Conservation (phyloP, 495 filamentous ascomycete genomes). For the Ascobolus immersus region DNA sequence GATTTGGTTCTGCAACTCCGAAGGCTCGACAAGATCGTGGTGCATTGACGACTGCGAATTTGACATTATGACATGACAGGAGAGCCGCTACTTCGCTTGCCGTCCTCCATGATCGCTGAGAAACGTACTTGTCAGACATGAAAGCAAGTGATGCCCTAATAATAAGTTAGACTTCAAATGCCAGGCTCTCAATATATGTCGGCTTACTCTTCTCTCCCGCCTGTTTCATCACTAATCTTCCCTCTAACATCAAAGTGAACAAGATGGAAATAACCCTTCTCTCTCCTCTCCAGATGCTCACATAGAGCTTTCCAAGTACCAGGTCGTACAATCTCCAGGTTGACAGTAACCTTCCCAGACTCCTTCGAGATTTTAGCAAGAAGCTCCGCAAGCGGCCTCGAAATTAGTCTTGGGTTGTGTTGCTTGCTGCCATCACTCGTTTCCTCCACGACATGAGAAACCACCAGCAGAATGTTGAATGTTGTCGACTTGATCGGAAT, state of each 20-base stretch:
- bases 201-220: no score
- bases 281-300: constrained; percentile 1
- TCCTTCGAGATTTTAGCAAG: constrained; percentile 2
- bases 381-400: constrained; percentile 6
- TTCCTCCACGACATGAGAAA: constrained; percentile 1
- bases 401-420: constrained; percentile 4
- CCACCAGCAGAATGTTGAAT: constrained; percentile 7
- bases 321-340: constrained; percentile 8
- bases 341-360: constrained; percentile 1
- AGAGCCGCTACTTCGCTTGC: constrained; percentile 4
- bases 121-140: constrained; percentile 4
- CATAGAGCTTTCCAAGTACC: constrained; percentile 7
- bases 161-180: no score
- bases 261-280: constrained; percentile 6
- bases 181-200: no score
- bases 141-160: constrained; percentile 7
- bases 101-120: constrained; percentile 5
- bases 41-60: constrained; percentile 7
- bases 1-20: constrained; percentile 3
- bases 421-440: not conserved
- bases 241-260: constrained; percentile 8
- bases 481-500: constrained; percentile 2
- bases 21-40: constrained; percentile 4
- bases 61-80: constrained; percentile 2
- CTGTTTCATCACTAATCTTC: not conserved